phyloP scores from a whole-genome alignment of 2,329 filamentous ascomycete genomes.

The Lachnellula willkommii region DNA sequence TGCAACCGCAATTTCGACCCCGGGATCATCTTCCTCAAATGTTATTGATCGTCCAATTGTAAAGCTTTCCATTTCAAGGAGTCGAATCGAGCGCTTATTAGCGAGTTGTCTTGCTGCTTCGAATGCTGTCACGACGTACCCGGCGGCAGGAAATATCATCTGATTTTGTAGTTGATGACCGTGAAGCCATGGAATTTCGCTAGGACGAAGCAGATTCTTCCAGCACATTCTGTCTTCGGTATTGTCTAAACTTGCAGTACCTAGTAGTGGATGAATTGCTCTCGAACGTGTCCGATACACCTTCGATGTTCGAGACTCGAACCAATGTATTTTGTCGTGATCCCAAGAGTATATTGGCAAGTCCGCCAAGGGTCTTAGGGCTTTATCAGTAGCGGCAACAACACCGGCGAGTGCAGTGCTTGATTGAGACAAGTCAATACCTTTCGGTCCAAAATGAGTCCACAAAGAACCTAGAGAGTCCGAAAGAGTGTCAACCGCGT shows the following conservation, averaged over 20 bases:
- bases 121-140: slow-evolving; percentile 42
- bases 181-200: slow-evolving; percentile 38
- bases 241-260: slow-evolving; percentile 29
- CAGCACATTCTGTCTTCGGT: slow-evolving; percentile 10
- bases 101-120: slow-evolving; percentile 30
- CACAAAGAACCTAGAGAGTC: neutral
- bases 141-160: slow-evolving; percentile 40
- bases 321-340: slow-evolving; percentile 45
- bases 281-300: slow-evolving; percentile 36
- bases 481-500: neutral
- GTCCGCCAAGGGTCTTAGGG: slow-evolving; percentile 29
- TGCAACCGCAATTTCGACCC: slow-evolving; percentile 10
- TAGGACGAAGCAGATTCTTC: slow-evolving; percentile 4
- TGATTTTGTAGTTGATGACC: slow-evolving; percentile 38
- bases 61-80: slow-evolving; percentile 24
- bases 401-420: neutral
- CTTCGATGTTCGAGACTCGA: slow-evolving; percentile 35
- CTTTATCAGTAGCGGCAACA: neutral
- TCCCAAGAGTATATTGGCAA: slow-evolving; percentile 48
- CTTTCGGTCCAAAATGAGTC: neutral
- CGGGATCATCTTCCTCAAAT: slow-evolving; percentile 3
- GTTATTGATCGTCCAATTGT: slow-evolving; percentile 1
- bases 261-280: slow-evolving; percentile 39
- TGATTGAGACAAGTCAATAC: neutral
- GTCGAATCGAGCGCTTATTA: slow-evolving; percentile 23